A percentile compares a stretch with the other conserved stretches of the same genome.
These are phyloP conservation scores for Colletotrichum incanum DNA, from an alignment of 2,329 filamentous ascomycete species.

Conservation along the genomic window DNA sequence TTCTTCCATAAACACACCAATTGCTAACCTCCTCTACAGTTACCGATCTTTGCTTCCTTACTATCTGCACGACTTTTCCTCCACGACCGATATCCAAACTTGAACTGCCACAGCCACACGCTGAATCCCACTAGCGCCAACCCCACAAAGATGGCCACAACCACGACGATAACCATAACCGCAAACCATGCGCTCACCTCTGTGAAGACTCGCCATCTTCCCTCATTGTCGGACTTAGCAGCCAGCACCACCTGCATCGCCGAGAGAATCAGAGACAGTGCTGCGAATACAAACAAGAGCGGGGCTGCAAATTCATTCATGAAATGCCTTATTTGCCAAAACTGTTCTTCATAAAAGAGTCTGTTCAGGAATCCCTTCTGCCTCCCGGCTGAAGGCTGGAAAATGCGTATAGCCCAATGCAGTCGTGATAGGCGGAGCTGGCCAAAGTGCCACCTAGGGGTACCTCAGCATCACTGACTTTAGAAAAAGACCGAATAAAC, in stretches of 20 bases:
- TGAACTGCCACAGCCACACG: background rate
- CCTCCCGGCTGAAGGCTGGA: background rate
- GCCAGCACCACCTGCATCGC: constrained; percentile 1
- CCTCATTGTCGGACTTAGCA: background rate
- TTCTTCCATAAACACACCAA: background rate
- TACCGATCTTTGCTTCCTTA: background rate
- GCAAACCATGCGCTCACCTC: background rate
- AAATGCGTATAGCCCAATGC: background rate
- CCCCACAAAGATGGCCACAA: background rate
- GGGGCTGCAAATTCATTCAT: background rate
- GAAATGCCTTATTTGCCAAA: background rate
- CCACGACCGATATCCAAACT: background rate
- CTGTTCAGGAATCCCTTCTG: background rate
- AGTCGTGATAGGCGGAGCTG: background rate
- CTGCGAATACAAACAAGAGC: background rate
- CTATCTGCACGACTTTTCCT: background rate
- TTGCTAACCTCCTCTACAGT: background rate
- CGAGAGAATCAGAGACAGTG: background rate
- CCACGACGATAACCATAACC: background rate
- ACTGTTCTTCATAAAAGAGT: background rate
- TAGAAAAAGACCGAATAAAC: background rate
- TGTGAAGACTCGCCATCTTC: background rate
- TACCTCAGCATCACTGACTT: background rate
- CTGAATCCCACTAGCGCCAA: background rate
- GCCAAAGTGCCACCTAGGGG: background rate